Percentiles rank a stretch among this genome's conserved stretches.
These are phyloP conservation scores for Osmanthus fragrans DNA, from an alignment of 257 asterid species.

Conservation along the genomic window DNA sequence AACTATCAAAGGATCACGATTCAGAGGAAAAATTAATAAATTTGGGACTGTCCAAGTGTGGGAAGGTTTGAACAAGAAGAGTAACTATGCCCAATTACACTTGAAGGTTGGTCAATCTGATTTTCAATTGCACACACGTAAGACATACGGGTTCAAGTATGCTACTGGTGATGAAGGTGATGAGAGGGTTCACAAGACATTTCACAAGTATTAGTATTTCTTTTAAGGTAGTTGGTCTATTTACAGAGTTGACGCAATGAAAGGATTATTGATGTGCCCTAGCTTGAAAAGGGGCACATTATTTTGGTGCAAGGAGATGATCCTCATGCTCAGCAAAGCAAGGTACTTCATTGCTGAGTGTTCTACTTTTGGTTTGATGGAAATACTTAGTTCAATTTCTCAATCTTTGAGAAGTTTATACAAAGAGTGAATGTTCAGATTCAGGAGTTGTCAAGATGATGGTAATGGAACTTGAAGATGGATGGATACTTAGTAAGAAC, in stretches of 20 bases:
- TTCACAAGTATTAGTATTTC: conserved; percentile 80
- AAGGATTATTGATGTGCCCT: conserved; percentile 40
- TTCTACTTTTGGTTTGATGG: conserved; percentile 6
- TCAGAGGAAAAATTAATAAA: conserved; percentile 26
- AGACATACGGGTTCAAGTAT: conserved; percentile 61
- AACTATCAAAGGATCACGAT: conserved; percentile 22
- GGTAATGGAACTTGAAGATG: conserved; percentile 87
- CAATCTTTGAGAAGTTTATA: conserved; percentile 1
- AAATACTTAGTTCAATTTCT: conserved; percentile 7
- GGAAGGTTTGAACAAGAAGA: conserved; percentile 61
- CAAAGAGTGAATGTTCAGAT: conserved; percentile 41
- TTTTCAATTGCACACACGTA: conserved; percentile 63
- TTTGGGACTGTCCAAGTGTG: conserved; percentile 24
- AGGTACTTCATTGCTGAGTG: conserved; percentile 39
- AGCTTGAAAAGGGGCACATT: conserved; percentile 50
- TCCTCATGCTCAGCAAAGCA: conserved; percentile 56
- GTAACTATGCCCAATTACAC: conserved; percentile 66
- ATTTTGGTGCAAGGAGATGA: conserved; percentile 70
- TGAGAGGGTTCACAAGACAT: conserved; percentile 65
- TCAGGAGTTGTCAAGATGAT: conserved; percentile 64
- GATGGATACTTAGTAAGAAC: conserved; percentile 63
- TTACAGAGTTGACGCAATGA: conserved; percentile 75
- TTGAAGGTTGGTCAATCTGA: conserved; percentile 81
- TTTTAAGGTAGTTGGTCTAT: conserved; percentile 48
- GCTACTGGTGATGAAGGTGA: conserved; percentile 69